A percentile compares a stretch with the other conserved stretches of the same genome.
Evolutionary conservation across 2,329 filamentous ascomycete genomes (phyloP).

Genomic region (Exophiala xenobiotica): DNA sequence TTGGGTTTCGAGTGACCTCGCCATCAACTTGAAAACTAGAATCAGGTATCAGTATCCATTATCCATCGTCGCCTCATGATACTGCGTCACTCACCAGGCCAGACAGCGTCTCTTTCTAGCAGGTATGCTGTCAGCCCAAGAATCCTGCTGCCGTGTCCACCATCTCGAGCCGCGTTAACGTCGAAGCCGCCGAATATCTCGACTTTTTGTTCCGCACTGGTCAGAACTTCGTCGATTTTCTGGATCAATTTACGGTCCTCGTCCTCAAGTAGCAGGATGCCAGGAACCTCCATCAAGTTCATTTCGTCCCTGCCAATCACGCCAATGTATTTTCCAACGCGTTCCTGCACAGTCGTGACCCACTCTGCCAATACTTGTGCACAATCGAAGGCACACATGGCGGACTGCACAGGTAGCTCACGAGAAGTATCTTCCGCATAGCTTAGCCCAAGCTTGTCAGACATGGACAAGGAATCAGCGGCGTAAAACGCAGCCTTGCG

Average conservation of each 20-base stretch:
- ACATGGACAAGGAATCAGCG: constrained; percentile 84
- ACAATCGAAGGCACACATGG: constrained; percentile 91
- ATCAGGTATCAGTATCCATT: constrained; percentile 2
- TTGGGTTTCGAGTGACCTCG: constrained; percentile 63
- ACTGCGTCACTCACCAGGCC: constrained; percentile 69
- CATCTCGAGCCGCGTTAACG: constrained; percentile 47
- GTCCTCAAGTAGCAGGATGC: constrained; percentile 85
- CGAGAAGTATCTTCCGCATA: constrained; percentile 81
- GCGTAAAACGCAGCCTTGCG: constrained; percentile 95
- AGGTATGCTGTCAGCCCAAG: constrained; percentile 81
- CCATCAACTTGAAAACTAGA: constrained; percentile 67
- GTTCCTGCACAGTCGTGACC: constrained; percentile 88
- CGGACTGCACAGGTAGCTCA: constrained; percentile 84
- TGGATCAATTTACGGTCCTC: constrained; percentile 83
- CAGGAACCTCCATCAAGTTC: constrained; percentile 76
- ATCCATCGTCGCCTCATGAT: background rate
- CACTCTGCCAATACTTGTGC: constrained; percentile 92
- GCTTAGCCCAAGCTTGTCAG: constrained; percentile 79
- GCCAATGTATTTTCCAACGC: constrained; percentile 85
- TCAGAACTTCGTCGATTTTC: constrained; percentile 78
- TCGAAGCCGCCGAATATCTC: constrained; percentile 21
- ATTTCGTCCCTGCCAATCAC: constrained; percentile 80
- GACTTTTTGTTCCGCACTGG: constrained; percentile 72
- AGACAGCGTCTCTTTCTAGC: constrained; percentile 84
- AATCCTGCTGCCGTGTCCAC: constrained; percentile 81